Conservation (phyloP, 805 yeast species). For the Candida sakaeoensis region DNA sequence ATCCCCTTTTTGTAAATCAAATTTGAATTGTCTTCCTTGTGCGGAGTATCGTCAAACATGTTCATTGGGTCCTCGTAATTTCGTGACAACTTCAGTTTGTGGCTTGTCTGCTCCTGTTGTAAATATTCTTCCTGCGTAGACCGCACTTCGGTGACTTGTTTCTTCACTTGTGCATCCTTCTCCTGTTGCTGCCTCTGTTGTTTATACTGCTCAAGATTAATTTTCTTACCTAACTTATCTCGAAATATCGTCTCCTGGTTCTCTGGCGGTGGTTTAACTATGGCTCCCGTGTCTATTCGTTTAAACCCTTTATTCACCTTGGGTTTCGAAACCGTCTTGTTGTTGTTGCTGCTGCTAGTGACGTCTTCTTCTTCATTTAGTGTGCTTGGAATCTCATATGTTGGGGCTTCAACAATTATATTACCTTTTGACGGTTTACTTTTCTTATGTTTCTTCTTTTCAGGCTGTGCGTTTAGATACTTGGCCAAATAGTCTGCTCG, state of each 20-base stretch:
- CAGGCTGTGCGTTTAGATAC: constrained; percentile 16
- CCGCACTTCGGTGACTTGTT: constrained; percentile 28
- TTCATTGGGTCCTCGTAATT: constrained; percentile 63
- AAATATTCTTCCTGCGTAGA: constrained; percentile 32
- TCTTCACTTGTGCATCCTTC: constrained; percentile 9
- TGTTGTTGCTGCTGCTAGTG: too few species aligned
- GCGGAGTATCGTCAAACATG: constrained; percentile 32
- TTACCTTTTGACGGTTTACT: constrained; percentile 2
- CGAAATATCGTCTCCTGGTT: constrained; percentile 47
- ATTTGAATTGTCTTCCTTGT: constrained; percentile 14
- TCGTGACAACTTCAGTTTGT: constrained; percentile 23
- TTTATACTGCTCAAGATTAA: constrained; percentile 35
- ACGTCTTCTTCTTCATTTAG: constrained; percentile 10
- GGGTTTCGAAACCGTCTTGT: too few species aligned
- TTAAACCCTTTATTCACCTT: constrained; percentile 29
- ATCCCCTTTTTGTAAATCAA: constrained; percentile 44
- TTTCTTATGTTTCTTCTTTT: constrained; percentile 14
- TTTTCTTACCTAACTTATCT: constrained; percentile 56
- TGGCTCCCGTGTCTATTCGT: constrained; percentile 30
- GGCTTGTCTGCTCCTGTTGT: constrained; percentile 21
- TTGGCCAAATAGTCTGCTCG: constrained; percentile 32
- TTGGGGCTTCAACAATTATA: constrained; percentile 8
- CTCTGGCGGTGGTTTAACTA: constrained; percentile 2
- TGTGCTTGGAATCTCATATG: constrained; percentile 8
- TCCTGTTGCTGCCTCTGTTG: constrained; percentile 17